Conservation (phyloP, 73 alveolate species). For the Paramecium sonneborni region DNA sequence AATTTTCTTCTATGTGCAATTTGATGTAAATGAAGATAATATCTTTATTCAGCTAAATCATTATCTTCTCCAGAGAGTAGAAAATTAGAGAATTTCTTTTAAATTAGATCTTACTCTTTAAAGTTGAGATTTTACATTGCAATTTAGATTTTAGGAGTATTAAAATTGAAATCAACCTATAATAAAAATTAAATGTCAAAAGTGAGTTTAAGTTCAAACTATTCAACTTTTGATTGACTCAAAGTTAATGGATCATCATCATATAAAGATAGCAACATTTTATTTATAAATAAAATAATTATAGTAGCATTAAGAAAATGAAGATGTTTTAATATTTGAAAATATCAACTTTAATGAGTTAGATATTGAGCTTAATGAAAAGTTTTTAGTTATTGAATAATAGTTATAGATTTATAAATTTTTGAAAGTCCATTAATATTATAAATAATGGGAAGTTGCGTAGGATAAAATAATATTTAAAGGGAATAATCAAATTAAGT, state of each 20-base stretch:
- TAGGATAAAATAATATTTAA: not conserved
- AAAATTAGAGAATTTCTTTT: not conserved
- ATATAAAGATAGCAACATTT: not conserved
- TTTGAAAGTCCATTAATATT: not conserved
- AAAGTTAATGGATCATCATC: slow-evolving; percentile 10
- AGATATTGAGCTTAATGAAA: too few relatives aligned
- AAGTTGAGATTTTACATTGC: slow-evolving; percentile 21
- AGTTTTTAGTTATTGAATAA: too few relatives aligned
- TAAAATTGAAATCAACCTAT: not conserved
- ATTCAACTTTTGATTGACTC: not conserved
- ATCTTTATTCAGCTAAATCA: not conserved
- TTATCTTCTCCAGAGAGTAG: not conserved
- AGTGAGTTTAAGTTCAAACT: not conserved
- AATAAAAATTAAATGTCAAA: slow-evolving; percentile 3
- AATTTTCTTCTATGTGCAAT: not conserved
- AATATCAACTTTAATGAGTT: too few relatives aligned
- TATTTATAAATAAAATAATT: not conserved
- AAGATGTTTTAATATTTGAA: too few relatives aligned
- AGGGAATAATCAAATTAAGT: not conserved
- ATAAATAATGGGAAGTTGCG: not conserved
- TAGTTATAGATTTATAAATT: not conserved
- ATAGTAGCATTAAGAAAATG: not conserved
- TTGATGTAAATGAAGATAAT: not conserved
- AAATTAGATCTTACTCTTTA: not conserved
- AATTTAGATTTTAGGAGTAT: not conserved